Evolutionary conservation across 768 basidiomycete genomes (phyloP).

Genomic region (Cubamyces lactineus): DNA sequence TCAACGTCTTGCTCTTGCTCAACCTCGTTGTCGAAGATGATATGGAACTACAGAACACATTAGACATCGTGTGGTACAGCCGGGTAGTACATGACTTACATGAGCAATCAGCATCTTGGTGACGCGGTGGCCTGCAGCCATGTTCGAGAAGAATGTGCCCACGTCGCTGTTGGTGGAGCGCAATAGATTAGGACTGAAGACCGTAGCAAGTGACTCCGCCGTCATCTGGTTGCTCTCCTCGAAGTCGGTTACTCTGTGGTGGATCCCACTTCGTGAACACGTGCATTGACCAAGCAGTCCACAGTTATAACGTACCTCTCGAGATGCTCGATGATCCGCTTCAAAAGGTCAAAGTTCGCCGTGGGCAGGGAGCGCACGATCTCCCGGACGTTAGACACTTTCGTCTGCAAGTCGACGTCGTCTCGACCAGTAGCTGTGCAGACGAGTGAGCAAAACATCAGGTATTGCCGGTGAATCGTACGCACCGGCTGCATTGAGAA

Average conservation of each 20-base stretch:
- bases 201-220: slow-evolving; percentile 80
- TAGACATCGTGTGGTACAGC: slow-evolving; percentile 3
- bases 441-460: neutral
- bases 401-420: slow-evolving; percentile 72
- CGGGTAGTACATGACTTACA: slow-evolving; percentile 46
- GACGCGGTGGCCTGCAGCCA: slow-evolving; percentile 77
- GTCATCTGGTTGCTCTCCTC: slow-evolving; percentile 93
- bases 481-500: slow-evolving; percentile 73
- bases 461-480: neutral
- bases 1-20: slow-evolving; percentile 43
- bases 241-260: slow-evolving; percentile 75
- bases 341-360: slow-evolving; percentile 78
- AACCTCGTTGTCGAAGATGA: slow-evolving; percentile 64
- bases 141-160: slow-evolving; percentile 75
- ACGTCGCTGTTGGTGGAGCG: slow-evolving; percentile 81
- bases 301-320: slow-evolving; percentile 54
- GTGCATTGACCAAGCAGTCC: neutral
- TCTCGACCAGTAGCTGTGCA: slow-evolving; percentile 16
- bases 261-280: neutral
- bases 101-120: slow-evolving; percentile 77
- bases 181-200: slow-evolving; percentile 81
- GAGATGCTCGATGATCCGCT: slow-evolving; percentile 81
- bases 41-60: slow-evolving; percentile 45
- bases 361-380: slow-evolving; percentile 73
- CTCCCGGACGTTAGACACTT: slow-evolving; percentile 62